phyloP scores from a whole-genome alignment of 2,329 filamentous ascomycete species.

The Laburnicola sp. region DNA sequence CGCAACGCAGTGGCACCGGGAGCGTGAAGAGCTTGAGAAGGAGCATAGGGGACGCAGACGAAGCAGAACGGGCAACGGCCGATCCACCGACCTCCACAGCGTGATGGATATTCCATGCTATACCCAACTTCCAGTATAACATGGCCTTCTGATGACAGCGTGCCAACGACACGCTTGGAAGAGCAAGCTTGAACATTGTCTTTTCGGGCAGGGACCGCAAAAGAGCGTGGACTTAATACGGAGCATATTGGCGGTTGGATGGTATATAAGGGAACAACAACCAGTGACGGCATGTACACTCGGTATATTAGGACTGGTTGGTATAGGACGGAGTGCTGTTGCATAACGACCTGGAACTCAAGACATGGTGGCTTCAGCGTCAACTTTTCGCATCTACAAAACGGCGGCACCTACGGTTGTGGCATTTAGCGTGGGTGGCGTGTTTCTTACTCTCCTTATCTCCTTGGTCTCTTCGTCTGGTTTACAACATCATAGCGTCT shows the following conservation, averaged over 20 bases:
- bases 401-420: conserved; percentile 37
- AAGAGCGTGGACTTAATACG: conserved; percentile 23
- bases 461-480: conserved; percentile 19
- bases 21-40: conserved; percentile 42
- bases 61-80: conserved; percentile 24
- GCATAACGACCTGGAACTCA: conserved; percentile 23
- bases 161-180: conserved; percentile 4
- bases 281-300: conserved; percentile 4
- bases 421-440: conserved; percentile 46
- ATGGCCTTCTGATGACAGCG: conserved; percentile 9
- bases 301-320: background rate
- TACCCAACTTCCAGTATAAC: conserved; percentile 8
- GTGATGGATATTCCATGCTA: conserved; percentile 17
- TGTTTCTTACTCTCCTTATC: conserved; percentile 23
- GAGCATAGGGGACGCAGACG: conserved; percentile 27
- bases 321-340: conserved; percentile 10
- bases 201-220: conserved; percentile 36
- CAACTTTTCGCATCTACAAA: conserved; percentile 17
- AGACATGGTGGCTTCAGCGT: conserved; percentile 24
- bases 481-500: conserved; percentile 35
- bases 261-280: background rate
- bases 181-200: conserved; percentile 19
- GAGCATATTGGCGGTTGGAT: background rate
- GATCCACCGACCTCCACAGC: conserved; percentile 26
- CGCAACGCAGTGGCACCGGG: conserved; percentile 39